Base-by-base conservation (phyloP, 495 filamentous ascomycete species). In the Hyaloscypha finlandica region DNA sequence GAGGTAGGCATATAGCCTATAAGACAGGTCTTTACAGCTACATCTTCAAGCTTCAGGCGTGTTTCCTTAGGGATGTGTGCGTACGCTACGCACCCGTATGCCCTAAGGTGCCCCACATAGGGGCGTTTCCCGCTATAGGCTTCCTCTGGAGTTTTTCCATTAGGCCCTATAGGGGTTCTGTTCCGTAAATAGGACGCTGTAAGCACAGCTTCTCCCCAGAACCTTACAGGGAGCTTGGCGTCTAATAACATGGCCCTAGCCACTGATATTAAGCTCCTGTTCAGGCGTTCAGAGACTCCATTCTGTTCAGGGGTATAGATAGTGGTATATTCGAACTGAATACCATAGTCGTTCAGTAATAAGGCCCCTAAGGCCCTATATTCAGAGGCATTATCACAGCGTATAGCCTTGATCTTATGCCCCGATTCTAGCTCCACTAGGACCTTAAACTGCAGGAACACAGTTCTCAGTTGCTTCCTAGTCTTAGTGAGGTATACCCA, bases 251-350 rank as follows among this genome's bases (percentile, higher is more conserved):
- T 64, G 20, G 45, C 31, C 25, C 25, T 25, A 25, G 25, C 25
- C 25, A 25, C 25, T 25, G 2, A 25, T 25, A 25, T 25, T 25
- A 64, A 29, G 61, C 11, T 55, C 25, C 48, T 3, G 51, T 64
- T 56, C n/a, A 64, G 51, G 8, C 42, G 3, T 39, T 54, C 48
- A 32, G 61, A 8, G 2, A 64, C 61, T 1, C 55, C 9, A 32
- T 59, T 64, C 30, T 64, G 61, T 39, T 64, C 42, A 14, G 3
- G 48, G 2, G 9, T 64, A 39, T 64, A 64, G 8, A 39, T 6
- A 11, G 61, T 64, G 2, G 63, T 66, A 20, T 61, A 66, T 53
- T 66, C 63, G 8, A 66, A 61, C 51, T 19, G 1, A 2, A 66
- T 59, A 20, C 55, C 63, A n/a, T 37, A n/a, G 30, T 9, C 3